Base-by-base conservation (phyloP, 768 basidiomycete species). In the Kondoa malvinella region DNA sequence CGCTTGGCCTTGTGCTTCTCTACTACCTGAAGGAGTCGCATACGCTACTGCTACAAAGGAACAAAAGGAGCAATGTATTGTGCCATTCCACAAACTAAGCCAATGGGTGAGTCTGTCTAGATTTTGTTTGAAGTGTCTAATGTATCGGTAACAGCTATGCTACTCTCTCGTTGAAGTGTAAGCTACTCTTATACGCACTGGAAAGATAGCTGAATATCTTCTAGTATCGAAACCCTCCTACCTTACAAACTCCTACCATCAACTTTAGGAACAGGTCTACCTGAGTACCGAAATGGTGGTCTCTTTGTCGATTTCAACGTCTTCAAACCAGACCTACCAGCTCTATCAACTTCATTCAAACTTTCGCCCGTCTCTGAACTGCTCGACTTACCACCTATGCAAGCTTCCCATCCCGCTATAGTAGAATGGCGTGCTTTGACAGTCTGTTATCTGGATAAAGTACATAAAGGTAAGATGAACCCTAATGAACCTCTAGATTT, bases 401-500 rank as follows among this genome's bases (percentile, higher is more conserved):
- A 81, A 16, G 82, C 90, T 1, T 86, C 87, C 0, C 91, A 92
- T 75, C 88, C 90, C 0, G 90, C 90, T 3, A 86, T 97, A 67
- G 85, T 96, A 40, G 94, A 99, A 78, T 94, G 92, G 92, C 81
- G 94, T 66, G 92, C 92, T 0, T 83, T 99, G 82, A 97, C 94
- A 0, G 89, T 99, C 40, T 87, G 95, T 66, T 84, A 86, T 75
- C 81, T 99, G 89, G 91, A 95, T 77, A 84, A 87, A 68, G 83
- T 91, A 66, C 87, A 87, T 0, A 78, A 82, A 34, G 81, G 81
- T 17, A n/a, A n/a, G n/a, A n/a, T n/a, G n/a, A n/a, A n/a, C n/a
- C n/a, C n/a, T n/a, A n/a, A n/a, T n/a, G n/a, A n/a, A n/a, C n/a
- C n/a, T n/a, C n/a, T n/a, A n/a, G n/a, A n/a, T n/a, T n/a, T n/a